Evolutionary conservation across 2,329 filamentous ascomycete species (phyloP).

Genomic region (Diaporthe ilicicola): DNA sequence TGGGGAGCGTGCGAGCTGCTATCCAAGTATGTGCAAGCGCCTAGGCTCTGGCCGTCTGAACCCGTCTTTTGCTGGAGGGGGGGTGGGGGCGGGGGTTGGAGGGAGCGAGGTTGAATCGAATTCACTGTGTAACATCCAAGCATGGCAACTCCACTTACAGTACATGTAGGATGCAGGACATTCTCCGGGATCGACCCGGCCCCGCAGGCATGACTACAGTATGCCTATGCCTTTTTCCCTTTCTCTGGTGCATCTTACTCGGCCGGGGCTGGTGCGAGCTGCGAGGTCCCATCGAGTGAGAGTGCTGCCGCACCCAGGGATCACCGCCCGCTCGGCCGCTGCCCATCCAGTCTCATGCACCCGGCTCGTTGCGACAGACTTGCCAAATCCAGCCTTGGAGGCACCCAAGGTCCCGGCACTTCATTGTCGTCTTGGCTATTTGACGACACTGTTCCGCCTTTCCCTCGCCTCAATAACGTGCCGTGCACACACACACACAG

Average conservation of each 20-base stretch:
- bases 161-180: neutral
- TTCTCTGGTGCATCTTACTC: no score
- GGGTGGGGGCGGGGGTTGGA: no score
- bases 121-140: neutral
- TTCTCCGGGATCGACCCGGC: neutral
- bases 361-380: conserved; percentile 1
- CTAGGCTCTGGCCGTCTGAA: neutral
- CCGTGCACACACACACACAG: no score
- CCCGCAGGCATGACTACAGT: no score
- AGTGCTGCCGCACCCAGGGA: neutral
- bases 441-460: conserved; percentile 1
- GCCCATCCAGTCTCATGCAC: neutral
- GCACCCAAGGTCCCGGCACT: neutral
- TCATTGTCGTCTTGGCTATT: neutral
- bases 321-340: neutral
- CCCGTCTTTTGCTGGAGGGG: neutral
- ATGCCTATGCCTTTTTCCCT: no score
- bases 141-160: no score
- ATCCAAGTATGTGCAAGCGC: conserved; percentile 29
- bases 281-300: neutral
- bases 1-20: conserved; percentile 27
- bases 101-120: neutral
- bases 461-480: neutral
- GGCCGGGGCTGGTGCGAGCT: neutral
- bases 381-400: neutral